Percentiles rank a stretch among this genome's conserved stretches.
Conservation (phyloP, 352 stramenopile species). For the Pythium aphanidermatum region DNA sequence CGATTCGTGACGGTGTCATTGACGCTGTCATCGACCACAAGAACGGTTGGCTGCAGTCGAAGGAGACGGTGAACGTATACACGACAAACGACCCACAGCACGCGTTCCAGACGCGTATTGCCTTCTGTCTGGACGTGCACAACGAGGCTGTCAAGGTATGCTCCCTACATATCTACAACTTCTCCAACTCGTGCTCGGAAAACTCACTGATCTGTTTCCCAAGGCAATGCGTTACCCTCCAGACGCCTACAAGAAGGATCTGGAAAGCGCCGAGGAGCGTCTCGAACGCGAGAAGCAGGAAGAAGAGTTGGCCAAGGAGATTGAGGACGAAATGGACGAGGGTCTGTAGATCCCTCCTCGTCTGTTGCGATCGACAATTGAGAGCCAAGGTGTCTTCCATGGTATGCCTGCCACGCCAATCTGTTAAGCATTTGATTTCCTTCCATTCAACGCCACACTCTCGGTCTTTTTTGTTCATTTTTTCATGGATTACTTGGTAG, state of each 20-base stretch:
- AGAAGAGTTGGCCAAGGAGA: slow-evolving; percentile 95
- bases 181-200: too few species aligned
- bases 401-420: too few species aligned
- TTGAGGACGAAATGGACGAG: slow-evolving; percentile 97
- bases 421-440: too few species aligned
- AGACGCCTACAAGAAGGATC: slow-evolving; percentile 97
- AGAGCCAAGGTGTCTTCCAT: too few species aligned
- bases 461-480: slow-evolving; percentile 17
- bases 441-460: neutral
- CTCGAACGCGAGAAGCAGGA: slow-evolving; percentile 91
- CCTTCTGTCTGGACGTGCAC: slow-evolving; percentile 98
- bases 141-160: slow-evolving; percentile 95
- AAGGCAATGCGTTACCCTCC: slow-evolving; percentile 96
- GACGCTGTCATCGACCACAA: slow-evolving; percentile 98
- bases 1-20: slow-evolving; percentile 97
- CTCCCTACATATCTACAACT: too few species aligned
- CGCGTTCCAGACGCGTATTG: slow-evolving; percentile 96
- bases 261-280: slow-evolving; percentile 89
- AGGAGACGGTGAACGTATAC: slow-evolving; percentile 85
- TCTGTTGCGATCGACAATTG: too few species aligned
- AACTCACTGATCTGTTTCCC: too few species aligned
- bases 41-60: slow-evolving; percentile 89
- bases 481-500: too few species aligned
- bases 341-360: slow-evolving; percentile 45
- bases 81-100: slow-evolving; percentile 92